Percentiles rank a stretch among this genome's conserved stretches.
Evolutionary conservation across 139 green algal genomes (phyloP).

Genomic region (Eudorina sp.): DNA sequence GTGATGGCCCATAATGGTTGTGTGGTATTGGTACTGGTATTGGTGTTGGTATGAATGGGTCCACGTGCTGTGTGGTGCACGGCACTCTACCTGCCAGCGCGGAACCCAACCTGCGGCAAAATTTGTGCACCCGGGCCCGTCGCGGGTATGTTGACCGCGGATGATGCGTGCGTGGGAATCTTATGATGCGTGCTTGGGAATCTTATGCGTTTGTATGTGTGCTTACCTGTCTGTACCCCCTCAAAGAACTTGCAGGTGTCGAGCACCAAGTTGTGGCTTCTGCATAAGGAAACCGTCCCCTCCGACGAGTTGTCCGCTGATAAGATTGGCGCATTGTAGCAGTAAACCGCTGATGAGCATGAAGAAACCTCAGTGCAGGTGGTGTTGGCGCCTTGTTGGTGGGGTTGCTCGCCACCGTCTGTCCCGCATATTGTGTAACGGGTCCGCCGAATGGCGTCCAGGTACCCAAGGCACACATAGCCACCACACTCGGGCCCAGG

Average conservation of each 20-base stretch:
- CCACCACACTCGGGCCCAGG: neutral
- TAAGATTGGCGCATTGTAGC: conserved; percentile 10
- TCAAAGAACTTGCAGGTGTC: conserved; percentile 21
- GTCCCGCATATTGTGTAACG: neutral
- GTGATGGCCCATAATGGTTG: too few relatives aligned
- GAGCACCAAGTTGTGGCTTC: conserved; percentile 24
- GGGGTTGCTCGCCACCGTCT: neutral
- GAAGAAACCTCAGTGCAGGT: neutral
- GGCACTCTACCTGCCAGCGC: too few relatives aligned
- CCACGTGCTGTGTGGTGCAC: too few relatives aligned
- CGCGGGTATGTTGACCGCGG: too few relatives aligned
- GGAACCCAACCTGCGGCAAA: too few relatives aligned
- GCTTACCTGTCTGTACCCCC: neutral
- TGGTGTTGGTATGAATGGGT: too few relatives aligned
- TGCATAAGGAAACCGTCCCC: conserved; percentile 1
- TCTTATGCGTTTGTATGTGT: too few relatives aligned
- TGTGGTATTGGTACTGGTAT: too few relatives aligned
- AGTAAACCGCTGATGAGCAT: conserved; percentile 2
- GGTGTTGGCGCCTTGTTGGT: neutral
- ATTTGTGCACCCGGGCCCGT: too few relatives aligned
- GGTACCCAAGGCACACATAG: neutral
- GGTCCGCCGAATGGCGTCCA: conserved; percentile 13
- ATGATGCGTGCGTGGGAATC: too few relatives aligned
- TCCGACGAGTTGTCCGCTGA: neutral
- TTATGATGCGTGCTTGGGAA: too few relatives aligned